Evolutionary conservation across 768 basidiomycete species (phyloP).

Genomic region (Psilocybe tampanensis): DNA sequence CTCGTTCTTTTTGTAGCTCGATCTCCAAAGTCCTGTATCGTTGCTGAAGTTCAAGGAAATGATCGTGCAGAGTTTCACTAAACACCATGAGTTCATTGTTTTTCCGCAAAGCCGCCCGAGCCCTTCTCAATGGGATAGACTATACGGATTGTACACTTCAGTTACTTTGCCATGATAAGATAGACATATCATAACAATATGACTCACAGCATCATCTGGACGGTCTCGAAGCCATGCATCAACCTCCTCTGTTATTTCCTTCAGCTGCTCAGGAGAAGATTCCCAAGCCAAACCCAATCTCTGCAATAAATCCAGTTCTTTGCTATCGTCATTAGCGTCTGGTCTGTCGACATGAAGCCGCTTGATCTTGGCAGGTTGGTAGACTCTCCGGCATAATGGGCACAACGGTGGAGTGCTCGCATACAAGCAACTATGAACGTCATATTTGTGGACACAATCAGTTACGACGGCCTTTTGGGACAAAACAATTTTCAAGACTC

Average conservation of each 20-base stretch:
- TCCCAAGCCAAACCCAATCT: slow-evolving; percentile 42
- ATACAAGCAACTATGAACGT: slow-evolving; percentile 51
- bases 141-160: slow-evolving; percentile 1
- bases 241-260: slow-evolving; percentile 47
- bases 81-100: slow-evolving; percentile 9
- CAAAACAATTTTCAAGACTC: slow-evolving; percentile 29
- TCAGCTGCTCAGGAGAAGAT: slow-evolving; percentile 34
- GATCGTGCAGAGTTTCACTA: neutral
- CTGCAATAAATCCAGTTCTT: slow-evolving; percentile 39
- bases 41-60: neutral
- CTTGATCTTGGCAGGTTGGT: slow-evolving; percentile 58
- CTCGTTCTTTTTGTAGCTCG: neutral
- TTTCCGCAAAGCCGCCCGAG: slow-evolving; percentile 13
- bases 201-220: slow-evolving; percentile 39
- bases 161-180: neutral
- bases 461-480: neutral
- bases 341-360: slow-evolving; percentile 66
- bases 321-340: slow-evolving; percentile 34
- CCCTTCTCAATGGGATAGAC: slow-evolving; percentile 20
- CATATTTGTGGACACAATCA: neutral
- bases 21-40: neutral
- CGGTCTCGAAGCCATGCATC: slow-evolving; percentile 52
- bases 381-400: slow-evolving; percentile 68
- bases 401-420: slow-evolving; percentile 54
- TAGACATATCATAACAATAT: slow-evolving; percentile 24